phyloP scores from a whole-genome alignment of 208 protist species.

The Herpetomonas samuelpessoai region DNA sequence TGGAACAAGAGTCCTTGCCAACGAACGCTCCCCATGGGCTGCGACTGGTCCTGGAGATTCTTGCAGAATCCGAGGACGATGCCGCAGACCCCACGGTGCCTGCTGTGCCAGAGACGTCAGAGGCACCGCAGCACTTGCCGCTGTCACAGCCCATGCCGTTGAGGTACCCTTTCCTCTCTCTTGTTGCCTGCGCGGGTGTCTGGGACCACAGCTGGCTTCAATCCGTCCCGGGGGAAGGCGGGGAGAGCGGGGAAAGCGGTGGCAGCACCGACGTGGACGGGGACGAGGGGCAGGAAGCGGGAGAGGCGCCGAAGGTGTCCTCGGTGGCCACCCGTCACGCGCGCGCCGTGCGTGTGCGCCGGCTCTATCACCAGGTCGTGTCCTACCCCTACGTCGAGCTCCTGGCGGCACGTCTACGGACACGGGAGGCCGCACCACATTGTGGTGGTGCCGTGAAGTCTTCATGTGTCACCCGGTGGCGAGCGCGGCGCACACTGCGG shows the following conservation, averaged over 20 bases:
- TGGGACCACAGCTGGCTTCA: constrained; percentile 16
- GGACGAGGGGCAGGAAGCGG: no score
- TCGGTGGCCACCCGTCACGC: background rate
- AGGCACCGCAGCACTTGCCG: constrained; percentile 2
- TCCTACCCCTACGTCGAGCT: background rate
- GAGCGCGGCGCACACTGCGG: background rate
- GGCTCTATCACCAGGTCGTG: constrained; percentile 18
- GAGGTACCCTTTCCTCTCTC: constrained; percentile 32
- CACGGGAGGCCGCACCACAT: no score
- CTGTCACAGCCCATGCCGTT: no score
- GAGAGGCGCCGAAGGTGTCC: no score
- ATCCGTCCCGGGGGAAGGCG: background rate
- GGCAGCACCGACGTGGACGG: no score
- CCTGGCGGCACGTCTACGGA: no score
- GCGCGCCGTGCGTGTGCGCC: constrained; percentile 3
- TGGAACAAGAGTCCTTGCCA: constrained; percentile 30
- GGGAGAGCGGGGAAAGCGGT: no score
- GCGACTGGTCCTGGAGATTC: constrained; percentile 40
- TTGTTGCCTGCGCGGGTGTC: constrained; percentile 42
- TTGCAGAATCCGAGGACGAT: constrained; percentile 24
- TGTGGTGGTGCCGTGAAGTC: no score
- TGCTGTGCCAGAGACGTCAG: background rate
- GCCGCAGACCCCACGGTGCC: no score
- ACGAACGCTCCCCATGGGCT: constrained; percentile 30
- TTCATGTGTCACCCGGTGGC: background rate